phyloP scores from a whole-genome alignment of 192 early-diverging fungal species.

The Coemansia guatemalensis region DNA sequence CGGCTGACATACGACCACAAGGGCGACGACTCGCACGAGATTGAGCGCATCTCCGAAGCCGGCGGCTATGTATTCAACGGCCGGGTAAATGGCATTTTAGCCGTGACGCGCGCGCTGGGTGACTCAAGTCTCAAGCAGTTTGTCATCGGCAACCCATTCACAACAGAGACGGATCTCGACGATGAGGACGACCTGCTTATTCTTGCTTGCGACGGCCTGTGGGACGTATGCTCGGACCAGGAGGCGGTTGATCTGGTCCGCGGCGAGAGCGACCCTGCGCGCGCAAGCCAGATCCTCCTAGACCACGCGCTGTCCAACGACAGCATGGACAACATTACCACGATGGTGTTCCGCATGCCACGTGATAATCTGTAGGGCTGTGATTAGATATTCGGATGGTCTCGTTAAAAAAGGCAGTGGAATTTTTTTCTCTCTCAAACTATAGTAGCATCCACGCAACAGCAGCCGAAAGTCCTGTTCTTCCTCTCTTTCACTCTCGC shows the following conservation, averaged over 20 bases:
- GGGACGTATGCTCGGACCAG: conserved; percentile 98
- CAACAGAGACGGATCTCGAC: conserved; percentile 82
- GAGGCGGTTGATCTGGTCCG: conserved; percentile 85
- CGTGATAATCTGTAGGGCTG: conserved; percentile 34
- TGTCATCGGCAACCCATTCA: conserved; percentile 94
- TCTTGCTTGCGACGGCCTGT: conserved; percentile 96
- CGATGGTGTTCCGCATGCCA: conserved; percentile 76
- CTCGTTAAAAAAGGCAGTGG: background rate
- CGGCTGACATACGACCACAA: conserved; percentile 98
- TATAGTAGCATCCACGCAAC: background rate
- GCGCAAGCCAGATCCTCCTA: conserved; percentile 76
- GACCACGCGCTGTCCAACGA: conserved; percentile 88
- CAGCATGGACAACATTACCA: conserved; percentile 93
- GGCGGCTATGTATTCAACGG: conserved; percentile 98
- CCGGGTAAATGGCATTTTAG: conserved; percentile 93
- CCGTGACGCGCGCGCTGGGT: conserved; percentile 94
- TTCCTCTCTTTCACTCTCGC: conserved; percentile 3
- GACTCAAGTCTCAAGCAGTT: conserved; percentile 97
- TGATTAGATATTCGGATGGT: background rate
- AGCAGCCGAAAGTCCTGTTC: background rate
- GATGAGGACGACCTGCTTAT: conserved; percentile 81
- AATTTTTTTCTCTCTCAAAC: background rate
- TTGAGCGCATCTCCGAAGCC: conserved; percentile 85
- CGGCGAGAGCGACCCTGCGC: conserved; percentile 71
- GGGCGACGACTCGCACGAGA: conserved; percentile 86